Conservation (phyloP, 2,329 filamentous ascomycete genomes). For the Fusarium humuli region DNA sequence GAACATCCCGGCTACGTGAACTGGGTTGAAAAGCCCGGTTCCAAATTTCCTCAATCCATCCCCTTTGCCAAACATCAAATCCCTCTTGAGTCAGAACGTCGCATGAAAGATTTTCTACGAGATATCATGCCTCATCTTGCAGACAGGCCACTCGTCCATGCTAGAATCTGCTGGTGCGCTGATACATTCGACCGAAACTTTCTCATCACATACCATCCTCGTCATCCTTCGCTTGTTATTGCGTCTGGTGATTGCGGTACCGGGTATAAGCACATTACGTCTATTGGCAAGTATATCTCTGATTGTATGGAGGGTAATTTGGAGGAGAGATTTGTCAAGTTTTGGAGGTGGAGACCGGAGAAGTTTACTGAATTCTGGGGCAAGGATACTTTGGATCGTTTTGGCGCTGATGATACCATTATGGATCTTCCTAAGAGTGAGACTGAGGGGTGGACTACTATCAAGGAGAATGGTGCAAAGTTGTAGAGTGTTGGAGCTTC, state of each 20-base stretch:
- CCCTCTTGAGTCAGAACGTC: constrained; percentile 20
- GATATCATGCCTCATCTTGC: constrained; percentile 30
- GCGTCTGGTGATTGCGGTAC: constrained; percentile 32
- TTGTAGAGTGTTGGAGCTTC: accelerated
- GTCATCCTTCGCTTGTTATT: constrained; percentile 18
- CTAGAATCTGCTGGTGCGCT: constrained; percentile 36
- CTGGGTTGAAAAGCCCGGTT: constrained; percentile 11
- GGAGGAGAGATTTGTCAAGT: constrained; percentile 17
- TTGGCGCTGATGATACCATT: constrained; percentile 19
- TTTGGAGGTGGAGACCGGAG: constrained; percentile 33
- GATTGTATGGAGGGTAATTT: constrained; percentile 25
- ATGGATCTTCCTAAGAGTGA: constrained; percentile 13
- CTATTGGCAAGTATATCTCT: constrained; percentile 20
- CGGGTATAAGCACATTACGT: constrained; percentile 31
- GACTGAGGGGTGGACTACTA: constrained; percentile 4
- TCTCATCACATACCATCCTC: constrained; percentile 33
- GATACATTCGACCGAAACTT: constrained; percentile 30
- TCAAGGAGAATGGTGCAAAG: background rate
- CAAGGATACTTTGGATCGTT: constrained; percentile 20
- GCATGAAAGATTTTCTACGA: constrained; percentile 6
- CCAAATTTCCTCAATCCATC: background rate
- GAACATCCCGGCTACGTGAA: constrained; percentile 36
- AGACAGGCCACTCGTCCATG: constrained; percentile 27
- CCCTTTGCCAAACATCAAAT: constrained; percentile 35
- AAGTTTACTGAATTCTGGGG: constrained; percentile 26